Evolutionary conservation across 2,329 filamentous ascomycete genomes (phyloP).

Genomic region (Grosmannia huntii): DNA sequence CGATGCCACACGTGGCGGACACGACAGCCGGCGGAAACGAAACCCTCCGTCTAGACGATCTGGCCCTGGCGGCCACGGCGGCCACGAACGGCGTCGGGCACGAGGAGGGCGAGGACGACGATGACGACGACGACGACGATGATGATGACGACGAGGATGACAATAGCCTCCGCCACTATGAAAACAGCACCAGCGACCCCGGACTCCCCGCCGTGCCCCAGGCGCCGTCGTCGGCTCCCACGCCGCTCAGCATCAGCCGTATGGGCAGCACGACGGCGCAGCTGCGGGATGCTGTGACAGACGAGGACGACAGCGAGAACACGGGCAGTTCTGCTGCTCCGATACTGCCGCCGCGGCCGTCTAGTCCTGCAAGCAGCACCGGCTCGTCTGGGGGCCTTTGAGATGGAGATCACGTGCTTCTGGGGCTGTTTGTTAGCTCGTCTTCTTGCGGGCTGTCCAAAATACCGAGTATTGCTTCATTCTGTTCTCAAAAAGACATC

Average conservation of each 20-base stretch:
- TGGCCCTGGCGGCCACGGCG: slow-evolving; percentile 1
- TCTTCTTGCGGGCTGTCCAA: no score
- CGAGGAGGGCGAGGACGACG: background rate
- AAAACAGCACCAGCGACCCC: background rate
- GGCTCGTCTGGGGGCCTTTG: slow-evolving; percentile 18
- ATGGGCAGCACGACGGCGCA: slow-evolving; percentile 25
- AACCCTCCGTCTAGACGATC: background rate
- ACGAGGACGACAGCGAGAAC: background rate
- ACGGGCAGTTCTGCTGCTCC: background rate
- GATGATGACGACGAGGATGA: background rate
- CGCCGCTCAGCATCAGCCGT: slow-evolving; percentile 11
- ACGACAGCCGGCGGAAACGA: background rate
- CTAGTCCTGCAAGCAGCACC: slow-evolving; percentile 25
- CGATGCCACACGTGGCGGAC: background rate
- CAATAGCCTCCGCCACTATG: background rate
- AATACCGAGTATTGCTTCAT: no score
- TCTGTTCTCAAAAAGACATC: no score
- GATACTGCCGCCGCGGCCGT: slow-evolving; percentile 24
- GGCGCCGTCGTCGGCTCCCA: slow-evolving; percentile 12
- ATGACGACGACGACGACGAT: background rate
- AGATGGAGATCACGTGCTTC: background rate
- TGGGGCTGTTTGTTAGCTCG: background rate
- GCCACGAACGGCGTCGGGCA: background rate
- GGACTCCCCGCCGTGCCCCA: slow-evolving; percentile 7
- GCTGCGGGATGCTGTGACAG: background rate